Evolutionary conservation across 306 rosid genomes (phyloP).

Genomic region (Vicia faba): DNA sequence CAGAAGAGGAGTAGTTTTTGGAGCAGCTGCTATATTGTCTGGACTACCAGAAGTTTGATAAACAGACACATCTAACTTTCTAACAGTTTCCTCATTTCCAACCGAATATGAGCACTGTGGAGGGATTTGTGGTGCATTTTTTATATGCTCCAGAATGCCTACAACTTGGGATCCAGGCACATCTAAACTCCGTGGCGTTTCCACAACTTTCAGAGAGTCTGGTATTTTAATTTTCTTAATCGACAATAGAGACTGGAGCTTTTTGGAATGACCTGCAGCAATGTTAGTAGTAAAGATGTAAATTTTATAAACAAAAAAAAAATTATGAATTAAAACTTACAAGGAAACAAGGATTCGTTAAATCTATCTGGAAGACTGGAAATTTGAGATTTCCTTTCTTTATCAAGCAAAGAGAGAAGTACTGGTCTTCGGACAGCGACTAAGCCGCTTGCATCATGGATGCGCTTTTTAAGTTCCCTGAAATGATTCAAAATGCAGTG

Average conservation of each 20-base stretch:
- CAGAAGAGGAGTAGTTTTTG: constrained; percentile 64
- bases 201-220: constrained; percentile 36
- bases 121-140: constrained; percentile 61
- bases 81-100: constrained; percentile 31
- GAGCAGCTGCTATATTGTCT: constrained; percentile 52
- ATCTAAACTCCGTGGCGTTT: constrained; percentile 36
- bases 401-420: constrained; percentile 41
- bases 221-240: constrained; percentile 42
- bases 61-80: constrained; percentile 29
- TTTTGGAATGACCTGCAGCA: constrained; percentile 51
- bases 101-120: constrained; percentile 33
- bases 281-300: constrained; percentile 38
- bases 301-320: constrained; percentile 19
- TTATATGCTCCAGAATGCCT: constrained; percentile 37
- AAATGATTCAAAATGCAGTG: constrained; percentile 34
- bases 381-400: constrained; percentile 41
- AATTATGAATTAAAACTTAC: constrained; percentile 53
- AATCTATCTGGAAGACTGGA: constrained; percentile 50
- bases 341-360: constrained; percentile 56
- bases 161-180: constrained; percentile 40
- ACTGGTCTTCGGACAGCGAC: constrained; percentile 55
- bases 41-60: constrained; percentile 37
- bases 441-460: constrained; percentile 57
- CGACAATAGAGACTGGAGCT: constrained; percentile 50
- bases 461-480: constrained; percentile 60